A percentile compares a stretch with the other conserved stretches of the same genome.
Conservation (phyloP, 164 flowering plant species). For the Piper longum region DNA sequence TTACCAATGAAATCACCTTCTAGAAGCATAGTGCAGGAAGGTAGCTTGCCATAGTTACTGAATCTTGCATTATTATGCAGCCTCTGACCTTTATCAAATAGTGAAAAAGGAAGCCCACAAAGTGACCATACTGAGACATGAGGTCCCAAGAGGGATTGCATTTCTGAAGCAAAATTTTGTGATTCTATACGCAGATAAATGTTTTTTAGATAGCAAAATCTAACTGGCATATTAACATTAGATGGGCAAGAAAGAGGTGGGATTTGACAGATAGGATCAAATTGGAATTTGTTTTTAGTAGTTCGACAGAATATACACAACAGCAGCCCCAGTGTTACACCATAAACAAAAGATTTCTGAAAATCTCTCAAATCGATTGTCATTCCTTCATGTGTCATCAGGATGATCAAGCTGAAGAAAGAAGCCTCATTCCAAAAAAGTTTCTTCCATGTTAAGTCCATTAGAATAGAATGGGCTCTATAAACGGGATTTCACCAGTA, state of each 20-base stretch:
- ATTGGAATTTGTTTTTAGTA: slow-evolving; percentile 23
- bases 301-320: slow-evolving; percentile 37
- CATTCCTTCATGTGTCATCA: not conserved
- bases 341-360: slow-evolving; percentile 39
- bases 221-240: slow-evolving; percentile 22
- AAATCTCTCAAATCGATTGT: slow-evolving; percentile 9
- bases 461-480: slow-evolving; percentile 23
- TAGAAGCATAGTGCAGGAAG: slow-evolving; percentile 22
- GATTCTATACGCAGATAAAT: slow-evolving; percentile 60
- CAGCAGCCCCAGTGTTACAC: slow-evolving; percentile 51
- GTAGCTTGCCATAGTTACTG: not conserved
- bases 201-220: slow-evolving; percentile 25
- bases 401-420: slow-evolving; percentile 30
- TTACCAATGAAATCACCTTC: slow-evolving; percentile 32
- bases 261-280: slow-evolving; percentile 30
- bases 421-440: slow-evolving; percentile 39
- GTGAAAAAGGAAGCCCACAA: slow-evolving; percentile 5
- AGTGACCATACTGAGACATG: slow-evolving; percentile 45
- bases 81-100: slow-evolving; percentile 13
- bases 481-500: slow-evolving; percentile 51
- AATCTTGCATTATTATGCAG: slow-evolving; percentile 9
- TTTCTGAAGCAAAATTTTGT: slow-evolving; percentile 25
- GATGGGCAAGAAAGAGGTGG: slow-evolving; percentile 31
- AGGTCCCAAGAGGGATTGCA: slow-evolving; percentile 50
- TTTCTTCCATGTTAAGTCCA: slow-evolving; percentile 10